Percentiles rank a stretch among this genome's conserved stretches.
Evolutionary conservation across 192 early-diverging fungal genomes (phyloP).

Genomic region (Phlyctochytrium planicorne): DNA sequence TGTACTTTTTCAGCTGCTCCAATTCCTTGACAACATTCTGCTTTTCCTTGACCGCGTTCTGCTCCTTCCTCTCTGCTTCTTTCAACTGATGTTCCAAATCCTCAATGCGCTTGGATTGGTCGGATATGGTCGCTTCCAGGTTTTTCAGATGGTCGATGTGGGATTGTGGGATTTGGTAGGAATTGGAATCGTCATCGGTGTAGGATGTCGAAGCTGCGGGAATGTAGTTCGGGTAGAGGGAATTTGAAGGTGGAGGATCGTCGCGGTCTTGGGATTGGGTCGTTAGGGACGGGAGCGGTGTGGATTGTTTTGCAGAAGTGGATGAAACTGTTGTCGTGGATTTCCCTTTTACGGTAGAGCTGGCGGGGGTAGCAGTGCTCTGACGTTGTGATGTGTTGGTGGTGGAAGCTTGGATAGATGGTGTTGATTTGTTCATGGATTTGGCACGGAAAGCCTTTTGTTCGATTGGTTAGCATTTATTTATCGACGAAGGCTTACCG

Average conservation of each 20-base stretch:
- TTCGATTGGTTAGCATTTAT: background rate
- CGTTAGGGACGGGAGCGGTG: conserved; percentile 1
- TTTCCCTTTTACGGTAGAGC: conserved; percentile 8
- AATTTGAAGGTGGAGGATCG: conserved; percentile 8
- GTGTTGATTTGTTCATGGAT: conserved; percentile 2
- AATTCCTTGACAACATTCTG: conserved; percentile 14
- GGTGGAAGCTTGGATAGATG: background rate
- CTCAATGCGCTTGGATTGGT: conserved; percentile 22
- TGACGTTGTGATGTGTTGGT: background rate
- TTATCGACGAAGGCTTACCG: background rate
- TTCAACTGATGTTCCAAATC: conserved; percentile 21
- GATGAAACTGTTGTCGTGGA: background rate
- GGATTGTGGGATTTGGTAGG: background rate
- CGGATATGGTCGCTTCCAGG: conserved; percentile 11
- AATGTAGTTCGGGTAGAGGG: conserved; percentile 5
- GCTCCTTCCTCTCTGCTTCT: conserved; percentile 15
- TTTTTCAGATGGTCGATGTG: background rate
- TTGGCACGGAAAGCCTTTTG: background rate
- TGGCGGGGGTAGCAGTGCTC: no score
- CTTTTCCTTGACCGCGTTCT: conserved; percentile 12
- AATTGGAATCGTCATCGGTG: background rate
- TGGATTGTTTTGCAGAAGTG: background rate
- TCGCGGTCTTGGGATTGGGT: conserved; percentile 3
- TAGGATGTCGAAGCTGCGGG: background rate
- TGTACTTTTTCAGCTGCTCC: conserved; percentile 26